Base-by-base conservation (phyloP, 1,284 basidiomycete species). In the Boletus subluridellus region DNA sequence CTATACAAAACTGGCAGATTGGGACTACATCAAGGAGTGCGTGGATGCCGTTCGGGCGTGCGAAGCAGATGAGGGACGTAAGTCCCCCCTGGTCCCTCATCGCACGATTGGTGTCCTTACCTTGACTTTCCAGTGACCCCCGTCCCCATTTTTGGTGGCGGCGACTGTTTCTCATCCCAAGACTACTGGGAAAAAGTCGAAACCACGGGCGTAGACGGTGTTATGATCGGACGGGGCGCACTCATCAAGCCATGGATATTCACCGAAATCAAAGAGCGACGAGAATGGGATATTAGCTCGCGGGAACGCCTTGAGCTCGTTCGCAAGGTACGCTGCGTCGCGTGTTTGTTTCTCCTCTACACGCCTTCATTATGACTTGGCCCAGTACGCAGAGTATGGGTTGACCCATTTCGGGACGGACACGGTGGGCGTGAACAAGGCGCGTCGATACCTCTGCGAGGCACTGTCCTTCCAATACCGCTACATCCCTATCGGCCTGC, bases 181-280 rank as follows among this genome's bases (percentile, higher is more conserved):
- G 89, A 86, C 59, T 95, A 95, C 71, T 90, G 92, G 82, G 79
- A 85, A 41, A 85, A 87, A 60, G 82, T 95, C 52, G 87, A 94
- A 57, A 72, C 77, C 10, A 87, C 84, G 24, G 89, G 90, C 12
- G 94, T 97, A 0, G 95, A 98, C 69, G 95, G 95, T 6, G 82
- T 97, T 53, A 98, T 98, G 96, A 82, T 98, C 44, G 96, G 89
- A 1, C 82, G 96, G 30, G 96, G 96, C 0, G 96, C 95, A 0
- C 79, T 98, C 57, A 98, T 98, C 76, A 98, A 98, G 72, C 90
- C 94, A 1, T 95, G 94, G 94, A 88, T 95, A 59, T 98, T 98
- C 74, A 98, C 95, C 2, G 96, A 99, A 75, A 87, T 98, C 71
- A 91, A 95, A 69, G 95, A 98, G 70, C 81, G 80, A 35, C 75